Conservation (phyloP, 208 protist genomes). For the Angomonas deanei region DNA sequence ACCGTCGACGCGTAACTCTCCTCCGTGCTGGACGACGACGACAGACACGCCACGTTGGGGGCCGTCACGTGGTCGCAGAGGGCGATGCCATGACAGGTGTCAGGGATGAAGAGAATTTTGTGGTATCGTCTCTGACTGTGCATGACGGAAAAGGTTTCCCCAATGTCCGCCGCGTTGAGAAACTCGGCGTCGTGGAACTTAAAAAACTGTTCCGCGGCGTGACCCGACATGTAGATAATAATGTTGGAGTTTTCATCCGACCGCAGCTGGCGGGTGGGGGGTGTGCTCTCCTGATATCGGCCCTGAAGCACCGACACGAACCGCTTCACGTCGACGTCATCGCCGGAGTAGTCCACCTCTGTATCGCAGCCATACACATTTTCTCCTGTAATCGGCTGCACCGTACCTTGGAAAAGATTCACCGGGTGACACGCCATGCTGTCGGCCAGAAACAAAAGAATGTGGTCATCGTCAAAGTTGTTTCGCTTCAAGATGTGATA, state of each 20-base stretch:
- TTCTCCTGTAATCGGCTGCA: slow-evolving; percentile 20
- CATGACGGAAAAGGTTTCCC: slow-evolving; percentile 96
- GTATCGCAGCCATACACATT: slow-evolving; percentile 91
- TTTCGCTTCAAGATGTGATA: slow-evolving; percentile 94
- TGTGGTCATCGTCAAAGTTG: slow-evolving; percentile 93
- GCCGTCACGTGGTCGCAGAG: slow-evolving; percentile 83
- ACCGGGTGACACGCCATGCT: slow-evolving; percentile 96
- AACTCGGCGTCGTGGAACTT: slow-evolving; percentile 97
- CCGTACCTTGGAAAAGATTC: slow-evolving; percentile 85
- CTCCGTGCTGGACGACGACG: slow-evolving; percentile 37
- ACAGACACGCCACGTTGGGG: slow-evolving; percentile 72
- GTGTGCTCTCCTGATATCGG: slow-evolving; percentile 88
- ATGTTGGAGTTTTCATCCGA: slow-evolving; percentile 95
- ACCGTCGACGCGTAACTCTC: slow-evolving; percentile 67
- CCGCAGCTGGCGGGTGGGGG: slow-evolving; percentile 89
- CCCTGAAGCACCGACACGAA: slow-evolving; percentile 94
- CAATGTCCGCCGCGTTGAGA: slow-evolving; percentile 82
- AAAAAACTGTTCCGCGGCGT: slow-evolving; percentile 95
- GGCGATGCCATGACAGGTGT: slow-evolving; percentile 96
- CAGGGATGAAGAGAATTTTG: slow-evolving; percentile 91
- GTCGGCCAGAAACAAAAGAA: slow-evolving; percentile 97
- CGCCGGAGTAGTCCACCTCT: slow-evolving; percentile 96
- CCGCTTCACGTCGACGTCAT: slow-evolving; percentile 95
- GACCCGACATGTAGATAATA: slow-evolving; percentile 95
- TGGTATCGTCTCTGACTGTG: slow-evolving; percentile 88